Percentiles rank a stretch among this genome's conserved stretches.
Evolutionary conservation across 164 flowering plant genomes (phyloP).

Genomic region (Vitis cinerea): DNA sequence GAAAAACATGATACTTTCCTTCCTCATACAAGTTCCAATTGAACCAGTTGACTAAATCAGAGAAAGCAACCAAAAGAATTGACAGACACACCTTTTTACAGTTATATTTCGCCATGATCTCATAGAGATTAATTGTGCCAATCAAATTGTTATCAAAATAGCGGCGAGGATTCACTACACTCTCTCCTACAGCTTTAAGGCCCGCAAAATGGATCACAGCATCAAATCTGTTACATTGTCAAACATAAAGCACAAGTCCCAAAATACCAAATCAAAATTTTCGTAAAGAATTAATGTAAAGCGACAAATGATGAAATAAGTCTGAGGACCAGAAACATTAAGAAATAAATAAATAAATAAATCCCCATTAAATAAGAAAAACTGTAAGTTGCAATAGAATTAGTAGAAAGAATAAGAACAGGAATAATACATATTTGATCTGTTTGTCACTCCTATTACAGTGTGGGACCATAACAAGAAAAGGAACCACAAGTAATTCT

Average conservation of each 20-base stretch:
- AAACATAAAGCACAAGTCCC: not conserved
- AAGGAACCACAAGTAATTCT: too few relatives aligned
- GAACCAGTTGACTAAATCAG: not conserved
- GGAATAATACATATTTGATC: too few relatives aligned
- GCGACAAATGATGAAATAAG: too few relatives aligned
- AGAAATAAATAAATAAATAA: too few relatives aligned
- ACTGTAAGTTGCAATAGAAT: too few relatives aligned
- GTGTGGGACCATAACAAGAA: too few relatives aligned
- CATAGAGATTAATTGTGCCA: slow-evolving; percentile 78
- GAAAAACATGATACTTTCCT: not conserved
- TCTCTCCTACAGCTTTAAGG: slow-evolving; percentile 94
- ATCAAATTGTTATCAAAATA: slow-evolving; percentile 82
- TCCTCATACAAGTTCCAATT: not conserved
- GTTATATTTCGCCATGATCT: slow-evolving; percentile 74
- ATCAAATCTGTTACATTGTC: slow-evolving; percentile 58
- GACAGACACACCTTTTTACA: slow-evolving; percentile 69
- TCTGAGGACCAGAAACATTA: too few relatives aligned
- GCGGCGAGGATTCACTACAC: slow-evolving; percentile 70
- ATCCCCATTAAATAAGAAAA: too few relatives aligned
- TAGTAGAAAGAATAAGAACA: too few relatives aligned
- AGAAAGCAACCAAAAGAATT: not conserved
- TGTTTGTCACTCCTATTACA: too few relatives aligned
- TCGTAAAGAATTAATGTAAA: too few relatives aligned
- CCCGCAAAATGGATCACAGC: slow-evolving; percentile 99
- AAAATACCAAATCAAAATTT: not conserved